phyloP scores from a whole-genome alignment of 805 yeast species.

The Candida schatavii region DNA sequence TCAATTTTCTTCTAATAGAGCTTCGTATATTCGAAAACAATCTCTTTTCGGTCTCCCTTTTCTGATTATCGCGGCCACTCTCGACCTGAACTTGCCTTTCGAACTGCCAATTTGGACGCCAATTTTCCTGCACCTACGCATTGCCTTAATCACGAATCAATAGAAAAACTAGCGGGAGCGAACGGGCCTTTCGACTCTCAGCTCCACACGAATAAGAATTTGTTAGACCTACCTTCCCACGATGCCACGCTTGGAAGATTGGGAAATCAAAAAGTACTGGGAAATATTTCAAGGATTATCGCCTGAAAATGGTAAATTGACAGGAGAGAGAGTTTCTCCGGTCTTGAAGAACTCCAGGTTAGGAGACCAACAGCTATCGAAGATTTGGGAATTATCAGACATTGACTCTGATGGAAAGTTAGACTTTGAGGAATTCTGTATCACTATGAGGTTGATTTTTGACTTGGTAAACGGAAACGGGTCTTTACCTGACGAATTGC shows the following conservation, averaged over 20 bases:
- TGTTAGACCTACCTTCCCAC: no score
- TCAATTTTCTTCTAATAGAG: no score
- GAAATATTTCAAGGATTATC: constrained; percentile 89
- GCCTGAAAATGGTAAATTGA: constrained; percentile 74
- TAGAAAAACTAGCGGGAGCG: no score
- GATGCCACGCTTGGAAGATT: constrained; percentile 78
- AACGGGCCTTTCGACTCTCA: no score
- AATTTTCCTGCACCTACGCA: no score
- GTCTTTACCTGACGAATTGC: constrained; percentile 66
- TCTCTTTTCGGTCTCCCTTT: no score
- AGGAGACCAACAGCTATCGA: constrained; percentile 69
- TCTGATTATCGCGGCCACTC: no score
- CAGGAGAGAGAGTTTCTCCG: constrained; percentile 81
- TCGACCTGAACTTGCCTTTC: no score
- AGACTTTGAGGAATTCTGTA: constrained; percentile 97
- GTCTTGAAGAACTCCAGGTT: constrained; percentile 88
- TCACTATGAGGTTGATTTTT: constrained; percentile 92
- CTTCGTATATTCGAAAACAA: no score
- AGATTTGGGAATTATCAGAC: constrained; percentile 90
- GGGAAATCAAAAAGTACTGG: constrained; percentile 98
- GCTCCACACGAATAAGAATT: no score
- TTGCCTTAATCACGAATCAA: no score
- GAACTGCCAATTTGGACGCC: no score
- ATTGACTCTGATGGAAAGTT: constrained; percentile 87
- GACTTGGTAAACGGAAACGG: constrained; percentile 76